These are phyloP conservation scores for Vanilla planifolia DNA, from an alignment of 106 monocot genomes.

Conservation along the genomic window DNA sequence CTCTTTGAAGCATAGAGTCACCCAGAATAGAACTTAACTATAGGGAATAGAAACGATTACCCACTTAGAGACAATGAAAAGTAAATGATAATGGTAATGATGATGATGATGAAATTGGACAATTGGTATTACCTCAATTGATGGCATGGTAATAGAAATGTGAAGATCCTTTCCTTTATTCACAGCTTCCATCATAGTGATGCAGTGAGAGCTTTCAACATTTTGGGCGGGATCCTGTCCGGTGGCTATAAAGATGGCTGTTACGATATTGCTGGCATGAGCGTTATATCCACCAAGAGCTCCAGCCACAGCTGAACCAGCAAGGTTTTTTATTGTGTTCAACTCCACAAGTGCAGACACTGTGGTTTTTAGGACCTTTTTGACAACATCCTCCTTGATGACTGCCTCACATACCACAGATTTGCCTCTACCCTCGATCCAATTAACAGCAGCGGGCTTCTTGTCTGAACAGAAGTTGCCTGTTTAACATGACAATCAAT, in stretches of 20 bases:
- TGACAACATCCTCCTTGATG: constrained; percentile 58
- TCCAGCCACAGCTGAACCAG: constrained; percentile 61
- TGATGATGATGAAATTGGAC: too few species aligned
- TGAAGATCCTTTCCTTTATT: constrained; percentile 70
- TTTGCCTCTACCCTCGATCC: constrained; percentile 93
- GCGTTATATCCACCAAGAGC: constrained; percentile 67
- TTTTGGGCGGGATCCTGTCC: constrained; percentile 78
- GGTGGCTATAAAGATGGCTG: constrained; percentile 63
- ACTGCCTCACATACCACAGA: constrained; percentile 88
- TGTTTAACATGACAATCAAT: constrained; percentile 10
- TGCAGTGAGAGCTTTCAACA: constrained; percentile 73
- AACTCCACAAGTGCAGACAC: constrained; percentile 54
- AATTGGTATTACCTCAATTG: constrained; percentile 51
- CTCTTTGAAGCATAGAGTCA: too few species aligned
- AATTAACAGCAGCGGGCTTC: constrained; percentile 89
- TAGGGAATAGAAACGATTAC: too few species aligned
- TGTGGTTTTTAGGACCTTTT: constrained; percentile 54
- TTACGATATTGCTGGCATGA: constrained; percentile 67
- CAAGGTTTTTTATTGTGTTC: constrained; percentile 58
- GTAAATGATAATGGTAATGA: too few species aligned
- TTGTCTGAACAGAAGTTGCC: constrained; percentile 95
- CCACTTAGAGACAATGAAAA: too few species aligned
- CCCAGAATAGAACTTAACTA: too few species aligned
- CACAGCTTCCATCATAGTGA: constrained; percentile 66
- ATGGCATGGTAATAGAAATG: constrained; percentile 70